Evolutionary conservation across 208 protist genomes (phyloP).

Genomic region (Entamoeba histolytica): DNA sequence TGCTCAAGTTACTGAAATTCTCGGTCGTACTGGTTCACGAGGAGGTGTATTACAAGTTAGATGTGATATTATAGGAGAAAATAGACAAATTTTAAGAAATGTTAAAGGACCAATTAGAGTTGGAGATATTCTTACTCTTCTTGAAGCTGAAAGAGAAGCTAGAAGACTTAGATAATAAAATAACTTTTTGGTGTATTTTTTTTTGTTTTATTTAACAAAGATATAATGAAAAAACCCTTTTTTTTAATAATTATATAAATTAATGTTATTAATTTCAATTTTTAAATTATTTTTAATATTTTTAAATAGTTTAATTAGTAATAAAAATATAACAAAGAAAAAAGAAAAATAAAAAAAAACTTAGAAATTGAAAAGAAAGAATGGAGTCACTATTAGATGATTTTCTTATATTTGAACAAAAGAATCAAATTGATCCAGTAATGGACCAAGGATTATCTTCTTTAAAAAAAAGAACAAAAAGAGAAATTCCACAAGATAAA

Average conservation of each 20-base stretch:
- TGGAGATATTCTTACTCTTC: constrained; percentile 88
- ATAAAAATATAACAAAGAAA: too few relatives aligned
- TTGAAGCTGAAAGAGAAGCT: constrained; percentile 97
- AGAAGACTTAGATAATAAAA: constrained; percentile 77
- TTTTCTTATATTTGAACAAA: background rate
- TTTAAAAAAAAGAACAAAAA: background rate
- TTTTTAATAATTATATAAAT: too few relatives aligned
- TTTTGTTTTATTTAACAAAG: too few relatives aligned
- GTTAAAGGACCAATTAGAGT: constrained; percentile 93
- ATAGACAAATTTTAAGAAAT: constrained; percentile 88
- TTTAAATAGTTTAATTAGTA: too few relatives aligned
- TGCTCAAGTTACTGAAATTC: constrained; percentile 80
- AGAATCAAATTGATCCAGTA: background rate
- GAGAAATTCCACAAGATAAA: background rate
- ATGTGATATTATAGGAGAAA: constrained; percentile 58
- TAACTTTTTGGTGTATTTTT: too few relatives aligned
- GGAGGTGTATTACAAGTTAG: constrained; percentile 88
- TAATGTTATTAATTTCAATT: too few relatives aligned
- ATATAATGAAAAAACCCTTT: too few relatives aligned
- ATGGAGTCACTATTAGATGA: too few relatives aligned
- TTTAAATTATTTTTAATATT: too few relatives aligned
- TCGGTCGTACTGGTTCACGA: constrained; percentile 92
- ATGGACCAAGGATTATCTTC: background rate
- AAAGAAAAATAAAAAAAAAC: too few relatives aligned
- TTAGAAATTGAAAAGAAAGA: too few relatives aligned